Evolutionary conservation across 768 basidiomycete genomes (phyloP).

Genomic region (Trametes cingulata): DNA sequence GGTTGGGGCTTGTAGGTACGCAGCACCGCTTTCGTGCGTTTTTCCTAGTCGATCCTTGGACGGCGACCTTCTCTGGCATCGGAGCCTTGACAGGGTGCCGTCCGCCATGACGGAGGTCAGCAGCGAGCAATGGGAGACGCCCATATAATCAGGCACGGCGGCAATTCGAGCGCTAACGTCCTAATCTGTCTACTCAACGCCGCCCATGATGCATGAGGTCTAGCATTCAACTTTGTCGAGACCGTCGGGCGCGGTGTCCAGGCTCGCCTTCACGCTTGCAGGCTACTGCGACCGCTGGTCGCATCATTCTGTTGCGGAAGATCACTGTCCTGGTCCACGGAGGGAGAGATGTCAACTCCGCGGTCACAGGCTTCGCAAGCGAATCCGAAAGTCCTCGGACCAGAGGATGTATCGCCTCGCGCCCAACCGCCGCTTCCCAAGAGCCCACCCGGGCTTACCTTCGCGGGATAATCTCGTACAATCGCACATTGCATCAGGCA

Average conservation of each 20-base stretch:
- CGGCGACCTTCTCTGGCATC: neutral
- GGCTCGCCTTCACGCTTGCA: neutral
- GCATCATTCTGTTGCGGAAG: conserved; percentile 6
- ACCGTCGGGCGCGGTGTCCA: neutral
- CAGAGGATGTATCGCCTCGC: conserved; percentile 3
- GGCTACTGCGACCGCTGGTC: neutral
- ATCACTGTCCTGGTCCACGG: neutral
- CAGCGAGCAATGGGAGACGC: neutral
- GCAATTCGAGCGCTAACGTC: neutral
- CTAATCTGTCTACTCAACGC: neutral
- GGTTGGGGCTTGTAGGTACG: neutral
- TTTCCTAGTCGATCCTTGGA: conserved; percentile 1
- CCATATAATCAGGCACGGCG: neutral
- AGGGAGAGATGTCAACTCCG: conserved; percentile 10
- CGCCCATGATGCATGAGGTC: neutral
- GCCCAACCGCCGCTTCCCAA: conserved; percentile 9
- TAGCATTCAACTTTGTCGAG: neutral
- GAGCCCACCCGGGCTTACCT: neutral
- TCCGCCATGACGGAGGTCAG: neutral
- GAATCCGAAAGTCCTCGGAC: conserved; percentile 22
- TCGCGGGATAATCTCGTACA: neutral
- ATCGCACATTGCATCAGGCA: neutral
- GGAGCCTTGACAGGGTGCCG: neutral
- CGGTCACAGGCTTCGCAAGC: conserved; percentile 7
- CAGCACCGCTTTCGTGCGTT: neutral